phyloP scores from a whole-genome alignment of 75 land plant species.

The Chamaecyparis obtusa region DNA sequence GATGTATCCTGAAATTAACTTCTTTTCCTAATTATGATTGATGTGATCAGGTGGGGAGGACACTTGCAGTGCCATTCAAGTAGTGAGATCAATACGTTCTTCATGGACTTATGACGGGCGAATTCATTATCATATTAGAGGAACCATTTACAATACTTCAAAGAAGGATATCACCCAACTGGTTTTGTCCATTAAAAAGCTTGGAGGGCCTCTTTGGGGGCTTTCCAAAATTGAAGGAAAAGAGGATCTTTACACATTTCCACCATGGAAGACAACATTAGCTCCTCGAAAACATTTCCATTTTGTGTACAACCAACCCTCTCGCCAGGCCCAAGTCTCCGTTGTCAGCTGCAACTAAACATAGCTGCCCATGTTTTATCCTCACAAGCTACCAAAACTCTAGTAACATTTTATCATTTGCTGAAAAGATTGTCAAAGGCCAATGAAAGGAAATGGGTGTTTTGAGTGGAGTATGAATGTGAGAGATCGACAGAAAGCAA shows the following conservation, averaged over 20 bases:
- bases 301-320: constrained; percentile 69
- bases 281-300: constrained; percentile 34
- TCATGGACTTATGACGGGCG: constrained; percentile 41
- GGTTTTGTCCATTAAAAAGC: constrained; percentile 40
- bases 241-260: constrained; percentile 44
- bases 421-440: too few relatives aligned
- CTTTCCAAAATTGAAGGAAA: constrained; percentile 24
- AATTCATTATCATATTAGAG: constrained; percentile 53
- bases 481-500: too few relatives aligned
- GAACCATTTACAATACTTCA: constrained; percentile 46
- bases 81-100: constrained; percentile 43
- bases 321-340: constrained; percentile 54
- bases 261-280: constrained; percentile 44
- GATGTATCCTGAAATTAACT: background rate
- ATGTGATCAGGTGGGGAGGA: background rate
- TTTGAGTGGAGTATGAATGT: too few relatives aligned
- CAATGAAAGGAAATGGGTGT: too few relatives aligned
- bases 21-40: background rate
- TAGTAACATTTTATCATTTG: background rate
- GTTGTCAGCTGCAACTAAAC: constrained; percentile 30
- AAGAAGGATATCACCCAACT: constrained; percentile 41
- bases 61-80: constrained; percentile 14
- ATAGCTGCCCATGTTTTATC: background rate
- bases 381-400: background rate
- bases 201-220: constrained; percentile 75